A percentile compares a stretch with the other conserved stretches of the same genome.
Evolutionary conservation across 768 basidiomycete genomes (phyloP).

Genomic region (Termitomyces sp.): DNA sequence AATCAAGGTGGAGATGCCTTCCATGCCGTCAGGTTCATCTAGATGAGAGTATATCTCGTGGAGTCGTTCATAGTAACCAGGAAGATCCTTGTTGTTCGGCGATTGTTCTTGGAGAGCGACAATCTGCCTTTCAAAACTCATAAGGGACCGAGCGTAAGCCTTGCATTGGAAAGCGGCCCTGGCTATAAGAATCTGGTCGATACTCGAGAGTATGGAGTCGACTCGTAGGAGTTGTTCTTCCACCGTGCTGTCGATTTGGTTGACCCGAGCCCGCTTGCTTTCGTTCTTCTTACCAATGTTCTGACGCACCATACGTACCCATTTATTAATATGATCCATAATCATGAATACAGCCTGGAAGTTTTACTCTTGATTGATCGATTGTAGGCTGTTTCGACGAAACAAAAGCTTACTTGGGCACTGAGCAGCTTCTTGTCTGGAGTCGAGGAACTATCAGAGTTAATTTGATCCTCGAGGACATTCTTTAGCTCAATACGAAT

Average conservation of each 20-base stretch:
- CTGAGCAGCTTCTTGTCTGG: constrained; percentile 83
- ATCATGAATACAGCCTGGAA: constrained; percentile 85
- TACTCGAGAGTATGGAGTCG: constrained; percentile 77
- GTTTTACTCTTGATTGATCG: neutral
- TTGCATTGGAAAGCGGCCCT: constrained; percentile 93
- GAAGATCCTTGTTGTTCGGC: constrained; percentile 41
- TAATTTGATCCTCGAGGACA: constrained; percentile 85
- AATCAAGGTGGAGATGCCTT: constrained; percentile 87
- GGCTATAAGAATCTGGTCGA: constrained; percentile 86
- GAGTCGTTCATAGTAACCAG: constrained; percentile 78
- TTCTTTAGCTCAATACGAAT: constrained; percentile 74
- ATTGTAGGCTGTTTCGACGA: neutral
- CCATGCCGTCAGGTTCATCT: constrained; percentile 99
- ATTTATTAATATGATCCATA: constrained; percentile 91
- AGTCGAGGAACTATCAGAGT: constrained; percentile 47
- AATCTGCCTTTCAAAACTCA: constrained; percentile 90
- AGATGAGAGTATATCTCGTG: constrained; percentile 96
- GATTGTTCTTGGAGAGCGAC: constrained; percentile 40
- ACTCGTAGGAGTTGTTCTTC: constrained; percentile 64
- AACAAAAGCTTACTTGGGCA: constrained; percentile 69
- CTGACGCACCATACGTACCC: constrained; percentile 74
- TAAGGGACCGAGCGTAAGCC: constrained; percentile 88
- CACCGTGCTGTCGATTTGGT: constrained; percentile 28
- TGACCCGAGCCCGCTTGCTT: constrained; percentile 40
- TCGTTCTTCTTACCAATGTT: constrained; percentile 46